These are phyloP conservation scores for Dendrobium nobile DNA, from an alignment of 106 monocot species.

Conservation along the genomic window DNA sequence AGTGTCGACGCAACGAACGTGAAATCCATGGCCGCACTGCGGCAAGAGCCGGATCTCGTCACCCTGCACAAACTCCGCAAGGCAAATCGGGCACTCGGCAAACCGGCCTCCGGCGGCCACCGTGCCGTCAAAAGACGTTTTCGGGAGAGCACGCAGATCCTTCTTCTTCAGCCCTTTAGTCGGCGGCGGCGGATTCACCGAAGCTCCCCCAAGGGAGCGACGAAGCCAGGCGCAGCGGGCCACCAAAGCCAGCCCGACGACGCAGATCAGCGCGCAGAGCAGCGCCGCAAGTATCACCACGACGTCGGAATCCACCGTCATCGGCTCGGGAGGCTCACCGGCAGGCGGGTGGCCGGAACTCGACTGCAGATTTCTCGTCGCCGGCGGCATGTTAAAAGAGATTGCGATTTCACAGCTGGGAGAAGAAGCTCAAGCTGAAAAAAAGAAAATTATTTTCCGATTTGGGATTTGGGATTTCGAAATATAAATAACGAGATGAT, in stretches of 20 bases:
- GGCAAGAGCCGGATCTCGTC: slow-evolving; percentile 26
- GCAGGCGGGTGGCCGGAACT: not conserved
- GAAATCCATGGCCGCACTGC: slow-evolving; percentile 24
- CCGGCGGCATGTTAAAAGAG: slow-evolving; percentile 1
- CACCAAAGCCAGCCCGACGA: slow-evolving; percentile 24
- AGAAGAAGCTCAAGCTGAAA: not conserved
- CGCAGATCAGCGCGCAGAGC: slow-evolving; percentile 33
- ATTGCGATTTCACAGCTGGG: not conserved
- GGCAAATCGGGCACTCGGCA: slow-evolving; percentile 23
- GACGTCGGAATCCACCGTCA: slow-evolving; percentile 25
- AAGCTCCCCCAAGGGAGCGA: not conserved
- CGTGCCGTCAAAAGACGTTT: not conserved
- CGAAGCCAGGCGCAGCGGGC: slow-evolving; percentile 33
- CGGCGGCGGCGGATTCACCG: not conserved
- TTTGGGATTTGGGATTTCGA: not conserved
- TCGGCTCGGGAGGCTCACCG: slow-evolving; percentile 10
- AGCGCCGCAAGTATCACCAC: slow-evolving; percentile 28
- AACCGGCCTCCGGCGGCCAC: slow-evolving; percentile 1
- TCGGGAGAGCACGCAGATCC: slow-evolving; percentile 15
- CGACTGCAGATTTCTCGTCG: slow-evolving; percentile 11
- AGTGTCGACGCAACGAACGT: slow-evolving; percentile 25
- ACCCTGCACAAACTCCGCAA: slow-evolving; percentile 18
- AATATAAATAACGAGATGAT: not conserved
- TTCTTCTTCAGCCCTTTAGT: slow-evolving; percentile 25
- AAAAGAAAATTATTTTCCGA: not conserved